Evolutionary conservation across 495 filamentous ascomycete species (phyloP), one percentile per base, ranked within the genome.

Genomic region (Letharia columbiana): DNA sequence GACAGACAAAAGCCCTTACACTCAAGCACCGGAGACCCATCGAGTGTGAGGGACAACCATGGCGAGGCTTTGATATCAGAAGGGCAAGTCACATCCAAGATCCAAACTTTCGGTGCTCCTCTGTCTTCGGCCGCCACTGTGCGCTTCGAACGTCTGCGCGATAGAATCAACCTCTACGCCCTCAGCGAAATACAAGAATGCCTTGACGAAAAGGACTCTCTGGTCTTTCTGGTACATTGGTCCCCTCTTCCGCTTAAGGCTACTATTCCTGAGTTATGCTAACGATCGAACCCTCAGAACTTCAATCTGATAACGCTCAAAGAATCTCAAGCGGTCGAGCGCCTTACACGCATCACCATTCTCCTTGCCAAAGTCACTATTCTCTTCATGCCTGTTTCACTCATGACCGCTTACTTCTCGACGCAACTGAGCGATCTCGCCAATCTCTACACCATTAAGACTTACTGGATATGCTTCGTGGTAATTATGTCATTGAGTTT

Each of bases 241-340:
- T 8, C 37, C 7, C 17, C 28, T 41, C n/a, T 6, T 50, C n/a
- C 23, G 31, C 61, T 39, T 57, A 33, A 20, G 50, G 42, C 1
- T 11, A 52, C n/a, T 20, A 18, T 9, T 45, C n/a, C 17, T 3
- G 54, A 57, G 17, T 2, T n/a, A n/a, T 20, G 63, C 72, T 76
- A 57, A 76, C 60, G 50, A 20, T 58, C 7, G 56, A 31, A 4
- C 23, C 13, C 5, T 49, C 59, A 91, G 88, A 91, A 91, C 74
- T 95, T 94, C 82, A 93, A 92, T 76, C 81, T 96, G 70, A 91
- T 90, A 63, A 87, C 91, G 17, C 86, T 93, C 71, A 90, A 90
- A 71, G 88, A 96, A 76, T 90, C 89, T 4, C 82, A 88, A 64
- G 85, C 87, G 3, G 89, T 92, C 10, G 90, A 92, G 61, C 83